phyloP scores from a whole-genome alignment of 2,329 filamentous ascomycete genomes.

The Xenosphaeropsis pyriputrescens region DNA sequence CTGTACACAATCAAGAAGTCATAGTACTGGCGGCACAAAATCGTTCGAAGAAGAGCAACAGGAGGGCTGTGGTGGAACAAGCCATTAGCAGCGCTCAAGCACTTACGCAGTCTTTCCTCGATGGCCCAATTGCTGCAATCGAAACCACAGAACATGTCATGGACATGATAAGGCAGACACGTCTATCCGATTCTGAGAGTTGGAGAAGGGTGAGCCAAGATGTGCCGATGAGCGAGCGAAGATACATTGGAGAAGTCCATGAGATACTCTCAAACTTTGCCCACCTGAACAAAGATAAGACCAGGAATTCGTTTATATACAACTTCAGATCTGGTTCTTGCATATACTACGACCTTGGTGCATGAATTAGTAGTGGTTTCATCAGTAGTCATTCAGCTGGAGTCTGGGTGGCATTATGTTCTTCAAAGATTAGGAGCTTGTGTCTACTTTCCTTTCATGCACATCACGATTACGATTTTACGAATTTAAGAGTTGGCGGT shows the following conservation, averaged over 20 bases:
- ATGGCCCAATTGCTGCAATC: constrained; percentile 72
- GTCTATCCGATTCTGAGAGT: constrained; percentile 64
- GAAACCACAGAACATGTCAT: constrained; percentile 78
- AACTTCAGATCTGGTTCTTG: constrained; percentile 78
- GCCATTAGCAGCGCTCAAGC: constrained; percentile 43
- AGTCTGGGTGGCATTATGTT: too few species aligned
- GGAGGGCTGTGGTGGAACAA: constrained; percentile 73
- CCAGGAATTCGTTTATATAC: constrained; percentile 72
- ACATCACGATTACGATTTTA: too few species aligned
- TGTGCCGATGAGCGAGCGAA: constrained; percentile 61
- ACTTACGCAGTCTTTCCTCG: constrained; percentile 55
- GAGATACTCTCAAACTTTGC: constrained; percentile 55
- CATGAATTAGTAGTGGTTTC: neutral
- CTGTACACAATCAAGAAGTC: constrained; percentile 53
- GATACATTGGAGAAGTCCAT: constrained; percentile 73
- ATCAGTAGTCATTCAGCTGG: too few species aligned
- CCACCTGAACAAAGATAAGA: constrained; percentile 38
- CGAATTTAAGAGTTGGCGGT: too few species aligned
- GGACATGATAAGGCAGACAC: constrained; percentile 58
- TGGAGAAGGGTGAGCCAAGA: constrained; percentile 74
- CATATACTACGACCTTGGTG: constrained; percentile 67
- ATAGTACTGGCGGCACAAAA: constrained; percentile 73
- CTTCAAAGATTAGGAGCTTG: too few species aligned
- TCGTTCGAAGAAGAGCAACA: constrained; percentile 82
- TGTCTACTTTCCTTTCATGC: too few species aligned